Conservation (phyloP, 495 filamentous ascomycete species). For the Penicillium ucsense region DNA sequence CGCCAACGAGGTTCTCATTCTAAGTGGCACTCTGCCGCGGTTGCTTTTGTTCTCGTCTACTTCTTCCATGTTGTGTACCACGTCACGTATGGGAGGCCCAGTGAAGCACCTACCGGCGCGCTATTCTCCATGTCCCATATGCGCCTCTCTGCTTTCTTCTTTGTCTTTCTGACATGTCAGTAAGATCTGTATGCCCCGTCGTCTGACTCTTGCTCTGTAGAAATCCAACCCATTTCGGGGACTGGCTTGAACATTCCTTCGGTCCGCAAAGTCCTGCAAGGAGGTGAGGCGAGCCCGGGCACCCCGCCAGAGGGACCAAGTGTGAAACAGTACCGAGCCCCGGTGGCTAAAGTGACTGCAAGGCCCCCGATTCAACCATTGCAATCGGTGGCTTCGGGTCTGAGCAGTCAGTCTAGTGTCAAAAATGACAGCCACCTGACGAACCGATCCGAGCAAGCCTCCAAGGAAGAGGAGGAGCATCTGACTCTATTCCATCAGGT, state of each 20-base stretch:
- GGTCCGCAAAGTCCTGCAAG: constrained; percentile 15
- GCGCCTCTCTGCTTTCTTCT: background rate
- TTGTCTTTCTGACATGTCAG: background rate
- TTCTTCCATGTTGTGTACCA: too few relatives aligned
- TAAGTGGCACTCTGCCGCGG: too few relatives aligned
- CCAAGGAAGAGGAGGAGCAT: constrained; percentile 24
- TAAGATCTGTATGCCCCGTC: background rate
- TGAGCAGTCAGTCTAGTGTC: constrained; percentile 21
- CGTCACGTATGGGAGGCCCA: too few relatives aligned
- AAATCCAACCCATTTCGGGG: constrained; percentile 17
- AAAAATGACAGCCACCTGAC: constrained; percentile 12
- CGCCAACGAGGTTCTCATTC: too few relatives aligned
- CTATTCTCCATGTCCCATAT: background rate
- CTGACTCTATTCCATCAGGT: constrained; percentile 58
- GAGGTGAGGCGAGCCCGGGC: constrained; percentile 15
- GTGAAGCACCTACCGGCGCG: too few relatives aligned
- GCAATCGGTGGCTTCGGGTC: constrained; percentile 16
- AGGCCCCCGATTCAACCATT: constrained; percentile 16
- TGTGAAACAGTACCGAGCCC: constrained; percentile 19
- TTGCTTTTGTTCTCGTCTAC: too few relatives aligned
- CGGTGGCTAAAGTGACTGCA: constrained; percentile 18
- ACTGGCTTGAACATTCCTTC: constrained; percentile 20
- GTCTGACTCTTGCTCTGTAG: constrained; percentile 21
- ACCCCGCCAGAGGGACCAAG: constrained; percentile 15
- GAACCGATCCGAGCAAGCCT: constrained; percentile 19